Base-by-base conservation (phyloP, 2,329 filamentous ascomycete species). In the Pseudohalonectria lignicola region DNA sequence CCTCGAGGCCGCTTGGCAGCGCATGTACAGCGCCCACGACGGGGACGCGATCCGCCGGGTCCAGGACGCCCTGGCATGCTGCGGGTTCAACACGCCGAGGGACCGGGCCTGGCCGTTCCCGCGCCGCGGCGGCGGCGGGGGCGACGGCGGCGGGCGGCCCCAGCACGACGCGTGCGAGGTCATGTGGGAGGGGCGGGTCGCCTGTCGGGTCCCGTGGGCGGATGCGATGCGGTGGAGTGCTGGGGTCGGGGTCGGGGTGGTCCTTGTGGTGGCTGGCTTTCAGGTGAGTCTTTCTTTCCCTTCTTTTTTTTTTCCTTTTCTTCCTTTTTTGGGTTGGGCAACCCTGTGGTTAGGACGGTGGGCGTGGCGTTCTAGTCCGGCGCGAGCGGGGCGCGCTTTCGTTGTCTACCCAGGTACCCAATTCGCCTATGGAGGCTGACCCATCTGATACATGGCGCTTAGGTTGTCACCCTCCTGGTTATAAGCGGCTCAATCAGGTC, bases 21-120 rank as follows among this genome's bases (percentile, higher is more conserved):
- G 41, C 3, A 50, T 83, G 41, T 84, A 64, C 47, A 53, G 45
- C 0, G 46, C 49, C 0, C 74, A 77, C 42, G 62, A 82, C 39
- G 63, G 44, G 1, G 44, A 47, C 1, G 54, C 63, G 2, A 69
- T 86, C 40, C 61, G 66, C 31, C 54, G 58, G 2, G 79, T 86
- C 36, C 82, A 86, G 49, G 76, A 86, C 50, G 54, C 66, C 0
- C 68, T 83, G 23, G 52, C 69, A 7, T 86, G 82, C 59, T 86
- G 82, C 46, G 82, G 82, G 0, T 62, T 83, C 25, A 65, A 65
- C 39, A 67, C 62, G 4, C 51, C 74, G 20, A 55, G 52, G 21
- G 79, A 86, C 49, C 72, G 70, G 46, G 69, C 72, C 0, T 84
- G 69, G 62, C 82, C 81, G 0, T 83, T 82, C 41, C 62, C 63